Evolutionary conservation across 306 rosid species (phyloP).

Genomic region (Hylodesmum podocarpum): DNA sequence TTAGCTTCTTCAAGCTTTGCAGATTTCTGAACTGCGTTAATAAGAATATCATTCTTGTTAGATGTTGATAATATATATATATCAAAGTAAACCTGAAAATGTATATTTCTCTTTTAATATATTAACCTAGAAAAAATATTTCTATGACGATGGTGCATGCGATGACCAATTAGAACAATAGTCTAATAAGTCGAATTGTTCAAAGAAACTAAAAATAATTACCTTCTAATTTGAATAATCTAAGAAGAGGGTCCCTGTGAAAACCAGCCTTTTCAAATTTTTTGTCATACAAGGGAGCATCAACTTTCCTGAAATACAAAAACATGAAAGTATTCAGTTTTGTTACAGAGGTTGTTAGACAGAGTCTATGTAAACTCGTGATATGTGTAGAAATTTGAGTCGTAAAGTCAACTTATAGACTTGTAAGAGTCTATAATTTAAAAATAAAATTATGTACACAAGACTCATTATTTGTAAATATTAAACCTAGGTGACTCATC

Average conservation of each 20-base stretch:
- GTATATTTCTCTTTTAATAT: not conserved
- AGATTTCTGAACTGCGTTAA: not conserved
- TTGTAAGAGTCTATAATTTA: no score
- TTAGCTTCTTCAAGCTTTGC: no score
- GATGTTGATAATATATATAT: no score
- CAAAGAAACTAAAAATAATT: not conserved
- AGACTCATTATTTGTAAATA: no score
- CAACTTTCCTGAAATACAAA: not conserved
- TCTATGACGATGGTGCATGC: not conserved
- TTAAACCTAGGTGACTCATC: no score
- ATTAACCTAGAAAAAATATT: not conserved
- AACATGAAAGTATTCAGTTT: not conserved
- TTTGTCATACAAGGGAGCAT: not conserved
- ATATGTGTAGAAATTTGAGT: no score
- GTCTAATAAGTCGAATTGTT: not conserved
- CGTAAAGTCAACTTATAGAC: no score
- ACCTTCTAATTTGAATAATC: slow-evolving; percentile 6
- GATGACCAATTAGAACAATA: not conserved
- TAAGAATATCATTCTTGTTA: not conserved
- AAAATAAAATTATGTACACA: no score
- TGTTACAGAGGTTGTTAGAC: no score
- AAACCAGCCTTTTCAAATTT: not conserved
- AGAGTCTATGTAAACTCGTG: no score
- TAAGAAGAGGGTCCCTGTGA: slow-evolving; percentile 21
- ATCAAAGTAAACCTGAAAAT: not conserved